These are phyloP conservation scores for Phaffomyces opuntiae DNA, from an alignment of 805 yeast genomes.

Conservation along the genomic window DNA sequence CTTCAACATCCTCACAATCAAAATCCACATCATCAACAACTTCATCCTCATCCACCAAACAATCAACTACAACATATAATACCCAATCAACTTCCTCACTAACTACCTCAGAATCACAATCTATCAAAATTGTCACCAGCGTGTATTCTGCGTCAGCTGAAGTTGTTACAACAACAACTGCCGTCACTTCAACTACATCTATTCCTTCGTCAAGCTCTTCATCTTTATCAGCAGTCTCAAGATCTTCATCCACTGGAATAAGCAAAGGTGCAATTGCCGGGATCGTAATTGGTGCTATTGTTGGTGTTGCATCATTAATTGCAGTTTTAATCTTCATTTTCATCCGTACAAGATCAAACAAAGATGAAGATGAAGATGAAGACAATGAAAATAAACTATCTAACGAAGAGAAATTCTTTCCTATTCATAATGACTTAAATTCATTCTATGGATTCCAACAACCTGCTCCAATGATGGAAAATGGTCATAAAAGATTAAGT, in stretches of 20 bases:
- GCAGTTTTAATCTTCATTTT: conserved; percentile 14
- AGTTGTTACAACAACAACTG: conserved; percentile 8
- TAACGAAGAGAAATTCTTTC: conserved; percentile 9
- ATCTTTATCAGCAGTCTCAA: conserved; percentile 12
- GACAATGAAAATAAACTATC: conserved; percentile 5
- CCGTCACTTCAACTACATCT: conserved; percentile 6
- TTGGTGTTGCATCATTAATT: conserved; percentile 36
- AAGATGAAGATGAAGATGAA: conserved; percentile 15
- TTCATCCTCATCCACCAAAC: conserved; percentile 1
- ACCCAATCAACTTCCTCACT: conserved; percentile 10
- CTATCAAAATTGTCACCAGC: conserved; percentile 11
- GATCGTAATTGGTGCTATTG: conserved; percentile 47
- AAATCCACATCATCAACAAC: conserved; percentile 12
- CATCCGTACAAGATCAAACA: conserved; percentile 11
- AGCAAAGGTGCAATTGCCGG: conserved; percentile 52
- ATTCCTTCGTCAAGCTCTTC: conserved; percentile 8
- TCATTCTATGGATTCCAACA: conserved; percentile 5
- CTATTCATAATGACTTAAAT: conserved; percentile 5
- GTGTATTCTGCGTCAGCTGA: conserved; percentile 15
- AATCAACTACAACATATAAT: conserved; percentile 9
- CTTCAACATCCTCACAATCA: conserved; percentile 2
- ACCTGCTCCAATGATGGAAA: conserved; percentile 5
- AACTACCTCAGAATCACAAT: conserved; percentile 2
- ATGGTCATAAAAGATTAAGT: conserved; percentile 43
- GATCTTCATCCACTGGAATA: conserved; percentile 1